phyloP scores from a whole-genome alignment of 177 flowering plant genomes.

The Vitis hybrid region DNA sequence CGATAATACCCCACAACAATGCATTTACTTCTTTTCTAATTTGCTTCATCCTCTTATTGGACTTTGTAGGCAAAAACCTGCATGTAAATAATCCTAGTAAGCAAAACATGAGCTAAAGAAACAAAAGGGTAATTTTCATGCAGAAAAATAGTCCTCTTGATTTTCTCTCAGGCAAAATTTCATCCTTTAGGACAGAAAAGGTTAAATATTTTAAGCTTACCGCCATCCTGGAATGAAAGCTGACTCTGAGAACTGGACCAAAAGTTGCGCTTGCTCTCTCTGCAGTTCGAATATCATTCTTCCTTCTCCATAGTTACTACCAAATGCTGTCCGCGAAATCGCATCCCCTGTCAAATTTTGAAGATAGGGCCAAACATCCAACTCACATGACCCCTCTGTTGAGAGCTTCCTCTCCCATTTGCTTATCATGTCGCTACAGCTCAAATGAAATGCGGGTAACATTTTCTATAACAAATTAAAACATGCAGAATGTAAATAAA shows the following conservation, averaged over 20 bases:
- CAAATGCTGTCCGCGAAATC: too few species aligned
- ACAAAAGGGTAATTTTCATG: too few species aligned
- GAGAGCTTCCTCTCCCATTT: not conserved
- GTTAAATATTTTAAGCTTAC: not conserved
- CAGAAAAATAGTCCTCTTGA: too few species aligned
- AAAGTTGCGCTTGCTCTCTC: not conserved
- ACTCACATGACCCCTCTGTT: not conserved
- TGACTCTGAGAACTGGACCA: not conserved
- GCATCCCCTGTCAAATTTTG: too few species aligned
- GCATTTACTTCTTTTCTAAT: slow-evolving; percentile 6
- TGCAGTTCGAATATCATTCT: not conserved
- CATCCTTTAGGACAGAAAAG: too few species aligned
- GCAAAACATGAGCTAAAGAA: too few species aligned
- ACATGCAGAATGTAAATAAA: not conserved
- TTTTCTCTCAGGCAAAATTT: too few species aligned
- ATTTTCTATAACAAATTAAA: not conserved
- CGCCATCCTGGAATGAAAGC: slow-evolving; percentile 3
- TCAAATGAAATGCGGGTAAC: slow-evolving; percentile 7
- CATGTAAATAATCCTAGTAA: not conserved
- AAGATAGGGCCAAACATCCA: too few species aligned
- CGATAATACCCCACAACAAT: slow-evolving; percentile 8
- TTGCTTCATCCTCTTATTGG: slow-evolving; percentile 20
- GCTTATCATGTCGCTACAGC: slow-evolving; percentile 2
- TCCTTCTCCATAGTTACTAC: not conserved
- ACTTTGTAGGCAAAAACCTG: slow-evolving; percentile 20